Conservation (phyloP, 2,329 filamentous ascomycete species). For the Cryphonectria naterciae region DNA sequence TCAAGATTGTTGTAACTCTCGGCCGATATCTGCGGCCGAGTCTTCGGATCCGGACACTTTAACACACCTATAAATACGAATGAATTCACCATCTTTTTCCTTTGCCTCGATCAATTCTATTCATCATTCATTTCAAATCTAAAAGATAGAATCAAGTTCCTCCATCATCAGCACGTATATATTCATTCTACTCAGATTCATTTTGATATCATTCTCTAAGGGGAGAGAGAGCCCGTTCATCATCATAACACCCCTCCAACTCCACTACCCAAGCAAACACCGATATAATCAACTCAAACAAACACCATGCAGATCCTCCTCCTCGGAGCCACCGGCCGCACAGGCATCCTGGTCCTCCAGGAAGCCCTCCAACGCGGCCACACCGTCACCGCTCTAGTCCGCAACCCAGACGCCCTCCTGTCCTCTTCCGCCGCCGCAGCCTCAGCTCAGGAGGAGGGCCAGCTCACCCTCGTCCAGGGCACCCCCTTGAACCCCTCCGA, state of each 20-base stretch:
- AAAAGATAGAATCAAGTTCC: background rate
- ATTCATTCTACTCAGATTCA: background rate
- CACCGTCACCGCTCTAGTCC: slow-evolving; percentile 45
- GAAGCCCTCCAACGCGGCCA: slow-evolving; percentile 44
- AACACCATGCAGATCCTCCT: slow-evolving; percentile 45
- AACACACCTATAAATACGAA: background rate
- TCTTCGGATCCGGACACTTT: background rate
- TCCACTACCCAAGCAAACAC: slow-evolving; percentile 17
- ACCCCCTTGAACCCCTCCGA: slow-evolving; percentile 42
- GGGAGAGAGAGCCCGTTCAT: background rate
- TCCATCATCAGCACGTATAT: background rate
- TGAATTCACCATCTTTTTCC: background rate
- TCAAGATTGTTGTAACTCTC: background rate
- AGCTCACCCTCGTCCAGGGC: slow-evolving; percentile 40
- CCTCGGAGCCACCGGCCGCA: slow-evolving; percentile 49
- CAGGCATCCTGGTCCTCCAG: slow-evolving; percentile 46
- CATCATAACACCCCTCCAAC: background rate
- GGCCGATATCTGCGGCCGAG: slow-evolving; percentile 6
- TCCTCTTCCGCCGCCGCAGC: slow-evolving; percentile 28
- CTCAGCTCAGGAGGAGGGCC: slow-evolving; percentile 12
- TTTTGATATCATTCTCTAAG: background rate
- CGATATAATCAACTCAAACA: background rate
- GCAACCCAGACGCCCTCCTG: slow-evolving; percentile 35
- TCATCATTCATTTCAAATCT: background rate
- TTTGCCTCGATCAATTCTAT: background rate